These are phyloP conservation scores for Coniferiporia weirii DNA, from an alignment of 1,284 basidiomycete genomes.

Conservation along the genomic window DNA sequence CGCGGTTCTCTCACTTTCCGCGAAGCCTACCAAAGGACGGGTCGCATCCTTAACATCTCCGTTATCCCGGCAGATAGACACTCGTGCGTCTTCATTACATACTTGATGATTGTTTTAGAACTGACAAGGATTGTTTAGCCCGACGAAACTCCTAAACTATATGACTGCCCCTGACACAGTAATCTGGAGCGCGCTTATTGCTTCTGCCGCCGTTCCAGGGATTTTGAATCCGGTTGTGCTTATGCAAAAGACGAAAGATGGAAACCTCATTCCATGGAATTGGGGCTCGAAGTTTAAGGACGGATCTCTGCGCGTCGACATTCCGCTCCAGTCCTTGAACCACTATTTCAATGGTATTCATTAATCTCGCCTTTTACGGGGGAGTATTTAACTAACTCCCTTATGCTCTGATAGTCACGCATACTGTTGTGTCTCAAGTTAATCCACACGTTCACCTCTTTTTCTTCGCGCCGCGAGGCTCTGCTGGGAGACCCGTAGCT, in stretches of 20 bases:
- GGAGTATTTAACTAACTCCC: conserved; percentile 11
- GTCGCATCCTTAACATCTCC: conserved; percentile 90
- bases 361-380: not conserved
- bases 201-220: conserved; percentile 81
- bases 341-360: conserved; percentile 81
- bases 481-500: conserved; percentile 90
- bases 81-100: conserved; percentile 50
- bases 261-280: conserved; percentile 86
- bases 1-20: conserved; percentile 92
- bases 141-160: conserved; percentile 94
- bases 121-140: conserved; percentile 40
- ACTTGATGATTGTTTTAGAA: conserved; percentile 9
- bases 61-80: conserved; percentile 95
- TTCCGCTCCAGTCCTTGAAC: conserved; percentile 89
- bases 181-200: conserved; percentile 74
- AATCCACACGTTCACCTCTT: conserved; percentile 99
- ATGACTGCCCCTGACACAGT: conserved; percentile 89
- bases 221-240: conserved; percentile 86
- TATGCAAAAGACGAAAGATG: conserved; percentile 88
- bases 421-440: conserved; percentile 93
- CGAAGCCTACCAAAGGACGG: conserved; percentile 92
- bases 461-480: conserved; percentile 92
- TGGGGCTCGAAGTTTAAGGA: conserved; percentile 93
- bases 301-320: conserved; percentile 87
- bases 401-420: conserved; percentile 60